phyloP scores from a whole-genome alignment of 164 flowering plant genomes.

The Kalanchoe fedtschenkoi region DNA sequence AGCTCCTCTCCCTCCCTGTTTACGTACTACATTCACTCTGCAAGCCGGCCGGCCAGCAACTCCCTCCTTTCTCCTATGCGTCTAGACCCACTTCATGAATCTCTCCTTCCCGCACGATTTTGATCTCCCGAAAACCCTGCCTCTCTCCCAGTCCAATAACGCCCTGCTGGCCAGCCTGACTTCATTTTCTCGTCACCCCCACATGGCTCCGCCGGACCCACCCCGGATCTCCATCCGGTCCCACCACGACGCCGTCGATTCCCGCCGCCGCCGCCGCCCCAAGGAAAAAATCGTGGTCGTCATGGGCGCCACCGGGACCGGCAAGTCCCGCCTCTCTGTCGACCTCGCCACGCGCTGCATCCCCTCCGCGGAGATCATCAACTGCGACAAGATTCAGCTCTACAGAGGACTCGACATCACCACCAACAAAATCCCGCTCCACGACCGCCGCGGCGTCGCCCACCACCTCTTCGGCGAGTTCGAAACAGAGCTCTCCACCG shows the following conservation, averaged over 20 bases:
- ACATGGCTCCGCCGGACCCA: slow-evolving; percentile 7
- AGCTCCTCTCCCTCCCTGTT: too few relatives aligned
- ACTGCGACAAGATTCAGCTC: slow-evolving; percentile 84
- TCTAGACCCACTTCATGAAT: not conserved
- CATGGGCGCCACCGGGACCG: slow-evolving; percentile 79
- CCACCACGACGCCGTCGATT: not conserved
- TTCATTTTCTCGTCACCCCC: not conserved
- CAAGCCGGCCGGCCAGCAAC: too few relatives aligned
- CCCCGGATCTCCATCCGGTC: not conserved
- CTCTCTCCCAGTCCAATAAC: not conserved
- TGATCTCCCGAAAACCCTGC: not conserved
- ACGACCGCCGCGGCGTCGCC: slow-evolving; percentile 39
- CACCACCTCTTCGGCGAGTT: slow-evolving; percentile 64
- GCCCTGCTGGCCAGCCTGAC: too few relatives aligned
- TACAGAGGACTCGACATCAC: slow-evolving; percentile 67
- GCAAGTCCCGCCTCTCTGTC: slow-evolving; percentile 60
- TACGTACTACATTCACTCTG: too few relatives aligned
- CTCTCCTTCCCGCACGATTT: not conserved
- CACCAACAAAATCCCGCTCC: slow-evolving; percentile 58
- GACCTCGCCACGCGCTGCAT: slow-evolving; percentile 44
- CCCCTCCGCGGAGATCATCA: slow-evolving; percentile 47
- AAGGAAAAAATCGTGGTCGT: slow-evolving; percentile 20
- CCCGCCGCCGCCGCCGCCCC: not conserved
- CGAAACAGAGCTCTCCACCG: slow-evolving; percentile 44
- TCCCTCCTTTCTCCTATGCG: not conserved